phyloP scores from a whole-genome alignment of 495 filamentous ascomycete genomes.

The Peziza echinospora region DNA sequence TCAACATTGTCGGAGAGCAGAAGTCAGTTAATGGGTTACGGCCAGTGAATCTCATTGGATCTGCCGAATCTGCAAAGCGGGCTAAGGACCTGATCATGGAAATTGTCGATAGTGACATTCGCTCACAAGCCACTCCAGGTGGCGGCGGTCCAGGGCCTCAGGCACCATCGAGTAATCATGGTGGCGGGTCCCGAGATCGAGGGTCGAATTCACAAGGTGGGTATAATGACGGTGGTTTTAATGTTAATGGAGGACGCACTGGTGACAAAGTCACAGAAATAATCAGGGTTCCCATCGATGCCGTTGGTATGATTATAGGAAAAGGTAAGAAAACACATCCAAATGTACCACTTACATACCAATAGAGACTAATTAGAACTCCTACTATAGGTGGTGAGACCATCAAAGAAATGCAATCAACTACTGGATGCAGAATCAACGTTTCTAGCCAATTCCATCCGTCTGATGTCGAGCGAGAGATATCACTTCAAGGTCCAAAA shows the following conservation, averaged over 20 bases:
- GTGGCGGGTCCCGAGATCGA: slow-evolving; percentile 8
- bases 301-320: slow-evolving; percentile 79
- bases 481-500: slow-evolving; percentile 51
- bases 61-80: slow-evolving; percentile 36
- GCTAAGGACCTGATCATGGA: slow-evolving; percentile 67
- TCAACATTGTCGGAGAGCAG: slow-evolving; percentile 70
- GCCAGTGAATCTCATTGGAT: slow-evolving; percentile 66
- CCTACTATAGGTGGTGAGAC: slow-evolving; percentile 40
- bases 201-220: slow-evolving; percentile 4
- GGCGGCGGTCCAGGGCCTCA: slow-evolving; percentile 8
- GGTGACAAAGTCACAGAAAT: slow-evolving; percentile 47
- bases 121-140: slow-evolving; percentile 31
- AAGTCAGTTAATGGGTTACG: slow-evolving; percentile 67
- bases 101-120: slow-evolving; percentile 57
- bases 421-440: slow-evolving; percentile 73
- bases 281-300: slow-evolving; percentile 61
- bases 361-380: slow-evolving; percentile 2
- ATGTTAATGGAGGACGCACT: slow-evolving; percentile 18
- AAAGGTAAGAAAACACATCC: slow-evolving; percentile 34
- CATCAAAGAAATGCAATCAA: slow-evolving; percentile 66
- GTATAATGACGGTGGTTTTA: slow-evolving; percentile 19
- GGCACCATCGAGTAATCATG: slow-evolving; percentile 10
- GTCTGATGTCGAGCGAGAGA: slow-evolving; percentile 52
- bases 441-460: slow-evolving; percentile 50
- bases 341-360: background rate